These are phyloP conservation scores for Wickerhamiella galacta DNA, from an alignment of 805 yeast genomes.

Conservation along the genomic window DNA sequence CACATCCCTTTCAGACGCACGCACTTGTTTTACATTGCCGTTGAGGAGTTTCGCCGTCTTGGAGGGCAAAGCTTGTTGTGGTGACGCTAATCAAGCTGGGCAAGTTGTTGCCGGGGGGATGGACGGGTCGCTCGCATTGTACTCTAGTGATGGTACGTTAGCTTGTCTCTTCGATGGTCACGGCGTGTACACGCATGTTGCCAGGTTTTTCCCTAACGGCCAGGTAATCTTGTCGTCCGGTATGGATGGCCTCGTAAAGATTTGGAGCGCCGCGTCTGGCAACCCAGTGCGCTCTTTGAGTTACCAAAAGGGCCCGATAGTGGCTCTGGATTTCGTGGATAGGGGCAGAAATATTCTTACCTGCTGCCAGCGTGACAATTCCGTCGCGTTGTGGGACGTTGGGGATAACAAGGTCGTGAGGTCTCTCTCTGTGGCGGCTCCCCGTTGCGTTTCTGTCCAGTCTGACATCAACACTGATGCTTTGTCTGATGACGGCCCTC, in stretches of 20 bases:
- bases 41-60: too few relatives aligned
- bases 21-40: too few relatives aligned
- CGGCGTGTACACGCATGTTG: slow-evolving; percentile 27
- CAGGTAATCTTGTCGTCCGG: slow-evolving; percentile 44
- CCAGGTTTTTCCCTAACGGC: slow-evolving; percentile 45
- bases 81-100: background rate
- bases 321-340: slow-evolving; percentile 37
- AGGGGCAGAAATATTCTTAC: slow-evolving; percentile 52
- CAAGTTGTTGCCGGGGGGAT: background rate
- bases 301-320: slow-evolving; percentile 34
- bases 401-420: slow-evolving; percentile 34
- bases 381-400: slow-evolving; percentile 53
- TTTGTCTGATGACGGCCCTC: background rate
- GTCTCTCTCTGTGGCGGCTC: slow-evolving; percentile 25
- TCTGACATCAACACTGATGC: background rate
- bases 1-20: too few relatives aligned
- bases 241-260: slow-evolving; percentile 37
- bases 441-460: slow-evolving; percentile 7
- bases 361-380: slow-evolving; percentile 32
- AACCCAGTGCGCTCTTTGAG: slow-evolving; percentile 33
- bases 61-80: slow-evolving; percentile 26
- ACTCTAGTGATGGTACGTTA: slow-evolving; percentile 9
- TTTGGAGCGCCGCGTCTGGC: slow-evolving; percentile 42
- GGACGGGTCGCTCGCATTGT: slow-evolving; percentile 14
- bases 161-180: slow-evolving; percentile 31